Base-by-base conservation (phyloP, 441 rosid species). In the Populus trichocarpa region DNA sequence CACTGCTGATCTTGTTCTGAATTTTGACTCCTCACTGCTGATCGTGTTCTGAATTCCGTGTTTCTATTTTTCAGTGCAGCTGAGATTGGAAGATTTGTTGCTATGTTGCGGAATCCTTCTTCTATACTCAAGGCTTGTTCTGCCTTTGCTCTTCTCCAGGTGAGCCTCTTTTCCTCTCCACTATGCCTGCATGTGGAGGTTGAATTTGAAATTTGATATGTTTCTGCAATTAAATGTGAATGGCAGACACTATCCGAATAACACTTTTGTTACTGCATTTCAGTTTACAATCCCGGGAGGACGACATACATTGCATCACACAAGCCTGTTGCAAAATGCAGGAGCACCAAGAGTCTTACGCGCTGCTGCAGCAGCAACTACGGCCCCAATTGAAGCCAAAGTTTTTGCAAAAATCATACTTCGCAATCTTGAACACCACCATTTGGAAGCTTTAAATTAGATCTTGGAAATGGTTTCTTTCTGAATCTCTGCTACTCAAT, bases 211-310 rank as follows among this genome's bases (percentile, higher is more conserved):
- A 28, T 28, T 28, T 28, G 3, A 28, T 22, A 2, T 3, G 53
- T 42, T 42, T 50, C 28, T 46, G 26, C 33, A 50, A 8, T 57
- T 35, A 28, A 12, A 42, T 53, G 66, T 11, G 46, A 66, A 32
- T 67, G 46, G 18, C 71, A 66, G 46, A 67, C 30, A 63, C 70
- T 4, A 12, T 36, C 32, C 40, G 33, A 18, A 32, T 13, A 20
- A 71, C 14, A 1, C 22, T 53, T 42, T 57, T 23, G 53, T 7
- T 50, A 25, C 50, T 67, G 35, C 9, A 61, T 33, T 26, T 68
- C 86, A 87, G 92, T 87, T 89, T 72, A 89, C 92, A 16, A 74
- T 87, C 78, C 92, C 89, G 0, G 88, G 90, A 53, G 92, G 92
- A 61, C 83, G 87, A 22, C 89, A 87, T 59, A 78, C 92, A 5